Percentiles rank a stretch among this genome's conserved stretches.
Evolutionary conservation across 2,329 filamentous ascomycete genomes (phyloP).

Genomic region (Stachybotrys chartarum): DNA sequence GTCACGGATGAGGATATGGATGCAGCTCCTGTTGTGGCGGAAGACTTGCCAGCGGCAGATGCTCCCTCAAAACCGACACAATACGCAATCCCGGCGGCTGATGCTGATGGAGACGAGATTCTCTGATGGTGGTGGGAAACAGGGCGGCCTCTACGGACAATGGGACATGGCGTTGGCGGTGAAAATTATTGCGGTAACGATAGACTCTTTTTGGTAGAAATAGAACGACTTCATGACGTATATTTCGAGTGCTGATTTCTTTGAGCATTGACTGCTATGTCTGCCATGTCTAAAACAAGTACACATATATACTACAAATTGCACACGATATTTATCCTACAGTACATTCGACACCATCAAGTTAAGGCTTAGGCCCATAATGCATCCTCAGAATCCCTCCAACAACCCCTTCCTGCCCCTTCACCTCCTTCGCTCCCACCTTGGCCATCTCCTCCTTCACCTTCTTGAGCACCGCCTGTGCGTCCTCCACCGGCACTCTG

Average conservation of each 20-base stretch:
- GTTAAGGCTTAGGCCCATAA: slow-evolving; percentile 21
- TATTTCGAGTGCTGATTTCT: background rate
- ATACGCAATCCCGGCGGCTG: background rate
- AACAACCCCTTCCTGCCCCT: slow-evolving; percentile 35
- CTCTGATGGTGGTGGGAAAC: slow-evolving; percentile 11
- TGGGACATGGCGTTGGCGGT: background rate
- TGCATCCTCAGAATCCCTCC: slow-evolving; percentile 35
- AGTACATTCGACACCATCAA: too few species aligned
- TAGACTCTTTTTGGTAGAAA: background rate
- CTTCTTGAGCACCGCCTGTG: slow-evolving; percentile 43
- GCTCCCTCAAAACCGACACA: slow-evolving; percentile 5
- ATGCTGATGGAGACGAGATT: slow-evolving; percentile 26
- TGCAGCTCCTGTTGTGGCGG: slow-evolving; percentile 7
- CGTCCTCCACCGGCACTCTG: slow-evolving; percentile 54
- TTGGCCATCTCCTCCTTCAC: slow-evolving; percentile 27
- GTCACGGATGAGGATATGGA: slow-evolving; percentile 30
- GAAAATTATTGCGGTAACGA: background rate
- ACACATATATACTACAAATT: too few species aligned
- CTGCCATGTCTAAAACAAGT: background rate
- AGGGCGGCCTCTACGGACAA: background rate
- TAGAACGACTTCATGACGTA: background rate
- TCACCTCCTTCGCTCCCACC: slow-evolving; percentile 34
- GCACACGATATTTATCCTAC: too few species aligned
- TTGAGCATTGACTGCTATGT: background rate
- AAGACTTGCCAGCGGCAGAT: slow-evolving; percentile 1